Evolutionary conservation across 2,329 filamentous ascomycete species (phyloP), one percentile per base, ranked within the genome.

Genomic region (Phaeosphaeria sp.): DNA sequence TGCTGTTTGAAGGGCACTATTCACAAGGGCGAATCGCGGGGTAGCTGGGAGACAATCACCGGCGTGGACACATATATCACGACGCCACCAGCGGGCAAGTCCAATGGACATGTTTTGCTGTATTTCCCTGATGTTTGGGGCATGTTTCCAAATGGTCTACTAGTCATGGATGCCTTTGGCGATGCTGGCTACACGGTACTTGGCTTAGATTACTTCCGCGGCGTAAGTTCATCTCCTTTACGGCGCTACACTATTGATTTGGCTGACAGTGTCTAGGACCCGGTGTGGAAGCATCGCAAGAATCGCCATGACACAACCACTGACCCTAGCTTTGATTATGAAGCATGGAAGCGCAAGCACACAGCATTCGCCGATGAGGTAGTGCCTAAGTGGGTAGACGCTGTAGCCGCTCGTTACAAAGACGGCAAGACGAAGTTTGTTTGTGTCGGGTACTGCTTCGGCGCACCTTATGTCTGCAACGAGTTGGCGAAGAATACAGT

Each of bases 341-440:
- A 78, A 30, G 82, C 80, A 6, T 84, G 82, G 82, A 80, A 80
- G 55, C 53, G 57, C 27, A 83, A 83, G 67, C 79, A 84, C 56
- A 73, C 65, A 15, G 63, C 65, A 3, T 83, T 80, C 60, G 81
- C 82, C 0, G 66, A 73, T 3, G 77, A 75, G 39, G 74, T 74
- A n/a, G 78, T 82, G 0, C 81, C 82, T 0, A 69, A 69, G 53
- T 84, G 82, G 82, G 73, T 75, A 1, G 69, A 72, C 6, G 77
- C 75, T 1, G 78, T 80, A 33, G 76, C 73, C 33, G 51, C 60
- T 24, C 59, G 70, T 44, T 82, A 78, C 55, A 78, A 75, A 18
- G 69, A 68, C 17, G 44, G 65, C 8, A 59, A 50, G 9, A 75
- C 77, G 0, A 78, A 77, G 47, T 81, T 77, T 43, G 79, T 73